phyloP scores from a whole-genome alignment of 306 rosid genomes.

The Erythrophleum fordii region DNA sequence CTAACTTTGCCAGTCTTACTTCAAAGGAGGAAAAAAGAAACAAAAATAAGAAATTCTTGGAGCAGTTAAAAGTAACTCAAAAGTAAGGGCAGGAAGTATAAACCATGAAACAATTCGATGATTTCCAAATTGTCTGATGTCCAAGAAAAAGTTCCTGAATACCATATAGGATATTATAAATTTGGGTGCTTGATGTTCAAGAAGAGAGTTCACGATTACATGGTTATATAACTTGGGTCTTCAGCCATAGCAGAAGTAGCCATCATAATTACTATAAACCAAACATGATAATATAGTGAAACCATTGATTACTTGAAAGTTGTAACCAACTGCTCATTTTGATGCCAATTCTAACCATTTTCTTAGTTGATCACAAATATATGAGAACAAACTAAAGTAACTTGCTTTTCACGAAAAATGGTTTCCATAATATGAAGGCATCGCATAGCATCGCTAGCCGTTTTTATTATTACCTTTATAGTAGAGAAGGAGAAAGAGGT shows the following conservation, averaged over 20 bases:
- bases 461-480: background rate
- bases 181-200: constrained; percentile 2
- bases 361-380: background rate
- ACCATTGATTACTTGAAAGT: background rate
- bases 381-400: background rate
- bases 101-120: constrained; percentile 28
- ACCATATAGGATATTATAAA: background rate
- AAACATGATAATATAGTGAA: constrained; percentile 9
- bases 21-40: constrained; percentile 25
- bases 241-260: background rate
- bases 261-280: background rate
- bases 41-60: background rate
- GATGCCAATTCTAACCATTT: constrained; percentile 3
- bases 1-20: constrained; percentile 85
- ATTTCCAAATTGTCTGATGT: constrained; percentile 5
- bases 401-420: background rate
- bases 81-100: constrained; percentile 22
- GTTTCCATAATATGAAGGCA: background rate
- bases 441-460: background rate
- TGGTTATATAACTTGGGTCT: background rate
- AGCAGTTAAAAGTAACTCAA: background rate
- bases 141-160: constrained; percentile 9
- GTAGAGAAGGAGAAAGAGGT: constrained; percentile 4
- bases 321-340: constrained; percentile 2
- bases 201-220: background rate